Conservation (phyloP, 352 stramenopile species). For the Globisporangium parvum region DNA sequence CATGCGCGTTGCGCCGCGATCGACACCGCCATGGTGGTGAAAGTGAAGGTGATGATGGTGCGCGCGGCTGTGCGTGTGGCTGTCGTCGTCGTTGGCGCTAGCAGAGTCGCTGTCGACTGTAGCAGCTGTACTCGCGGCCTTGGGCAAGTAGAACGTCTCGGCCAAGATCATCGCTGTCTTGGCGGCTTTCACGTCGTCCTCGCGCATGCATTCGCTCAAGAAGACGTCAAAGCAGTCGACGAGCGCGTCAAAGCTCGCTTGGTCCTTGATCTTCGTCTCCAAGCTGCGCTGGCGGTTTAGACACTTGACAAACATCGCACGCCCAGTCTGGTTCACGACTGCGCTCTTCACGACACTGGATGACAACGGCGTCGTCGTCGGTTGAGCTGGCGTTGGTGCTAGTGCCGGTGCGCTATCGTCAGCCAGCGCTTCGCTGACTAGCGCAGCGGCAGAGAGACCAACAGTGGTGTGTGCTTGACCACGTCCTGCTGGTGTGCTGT, state of each 20-base stretch:
- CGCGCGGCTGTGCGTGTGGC: background rate
- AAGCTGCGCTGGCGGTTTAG: slow-evolving; percentile 78
- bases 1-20: slow-evolving; percentile 45
- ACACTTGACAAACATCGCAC: slow-evolving; percentile 73
- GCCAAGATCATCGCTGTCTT: slow-evolving; percentile 87
- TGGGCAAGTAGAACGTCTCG: slow-evolving; percentile 69
- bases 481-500: too few species aligned
- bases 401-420: background rate
- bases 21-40: slow-evolving; percentile 9
- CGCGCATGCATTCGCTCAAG: slow-evolving; percentile 61
- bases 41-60: slow-evolving; percentile 11
- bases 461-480: too few species aligned
- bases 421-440: background rate
- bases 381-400: background rate
- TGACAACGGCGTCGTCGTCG: background rate
- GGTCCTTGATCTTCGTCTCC: slow-evolving; percentile 65
- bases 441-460: background rate
- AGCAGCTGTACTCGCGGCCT: slow-evolving; percentile 4
- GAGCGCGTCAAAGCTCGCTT: slow-evolving; percentile 49
- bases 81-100: background rate
- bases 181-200: slow-evolving; percentile 78
- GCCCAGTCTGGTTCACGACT: slow-evolving; percentile 27
- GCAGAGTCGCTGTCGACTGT: background rate
- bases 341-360: slow-evolving; percentile 19
- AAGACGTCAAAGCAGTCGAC: slow-evolving; percentile 69